Percentiles rank a stretch among this genome's conserved stretches.
phyloP scores from a whole-genome alignment of 129 eudicot genomes.

The Arctium minus region DNA sequence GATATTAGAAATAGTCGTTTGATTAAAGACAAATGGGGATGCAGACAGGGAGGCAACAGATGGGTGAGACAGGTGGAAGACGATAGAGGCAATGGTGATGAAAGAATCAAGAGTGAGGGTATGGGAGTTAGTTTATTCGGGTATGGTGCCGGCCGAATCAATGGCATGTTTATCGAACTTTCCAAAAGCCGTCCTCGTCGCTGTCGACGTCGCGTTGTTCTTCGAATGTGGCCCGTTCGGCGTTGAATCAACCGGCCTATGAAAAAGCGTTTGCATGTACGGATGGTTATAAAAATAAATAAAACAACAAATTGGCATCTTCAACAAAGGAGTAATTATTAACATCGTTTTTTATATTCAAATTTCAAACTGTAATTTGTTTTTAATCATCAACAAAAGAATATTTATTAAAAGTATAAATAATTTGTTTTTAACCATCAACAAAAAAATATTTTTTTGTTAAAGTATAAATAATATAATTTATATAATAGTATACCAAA shows the following conservation, averaged over 20 bases:
- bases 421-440: no score
- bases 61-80: constrained; percentile 32
- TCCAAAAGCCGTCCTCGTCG: constrained; percentile 22
- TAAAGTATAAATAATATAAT: no score
- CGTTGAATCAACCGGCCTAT: constrained; percentile 1
- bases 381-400: no score
- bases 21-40: constrained; percentile 12
- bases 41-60: constrained; percentile 7
- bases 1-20: constrained; percentile 8
- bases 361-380: no score
- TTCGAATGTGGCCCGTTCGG: constrained; percentile 11
- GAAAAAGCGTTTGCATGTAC: not conserved
- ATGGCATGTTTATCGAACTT: not conserved
- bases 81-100: constrained; percentile 3
- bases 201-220: constrained; percentile 17
- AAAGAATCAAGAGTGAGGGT: constrained; percentile 7
- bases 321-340: no score
- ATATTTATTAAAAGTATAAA: no score
- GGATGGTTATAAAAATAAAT: not conserved
- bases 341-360: no score
- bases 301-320: not conserved
- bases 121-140: constrained; percentile 6
- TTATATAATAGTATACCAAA: no score
- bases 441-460: no score
- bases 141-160: constrained; percentile 33